phyloP scores from a whole-genome alignment of 192 early-diverging fungal species.

The Chytriomyces hyalinus region DNA sequence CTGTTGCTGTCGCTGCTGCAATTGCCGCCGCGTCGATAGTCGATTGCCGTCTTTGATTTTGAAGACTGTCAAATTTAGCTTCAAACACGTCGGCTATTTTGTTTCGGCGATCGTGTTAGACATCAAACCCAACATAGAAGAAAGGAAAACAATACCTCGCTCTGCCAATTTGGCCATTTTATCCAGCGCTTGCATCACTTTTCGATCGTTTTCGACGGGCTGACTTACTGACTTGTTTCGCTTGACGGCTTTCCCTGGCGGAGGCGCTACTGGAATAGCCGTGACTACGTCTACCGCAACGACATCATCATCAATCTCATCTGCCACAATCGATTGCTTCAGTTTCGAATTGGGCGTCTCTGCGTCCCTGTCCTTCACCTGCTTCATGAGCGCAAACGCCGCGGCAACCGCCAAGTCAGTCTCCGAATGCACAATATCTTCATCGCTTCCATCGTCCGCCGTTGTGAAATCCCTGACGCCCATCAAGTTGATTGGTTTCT shows the following conservation, averaged over 20 bases:
- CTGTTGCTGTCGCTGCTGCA: too few species aligned
- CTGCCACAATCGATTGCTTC: background rate
- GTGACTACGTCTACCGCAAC: background rate
- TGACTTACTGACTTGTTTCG: background rate
- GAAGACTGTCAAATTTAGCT: conserved; percentile 11
- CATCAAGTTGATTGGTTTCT: background rate
- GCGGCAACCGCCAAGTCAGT: conserved; percentile 22
- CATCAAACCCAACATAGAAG: background rate
- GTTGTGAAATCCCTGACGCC: background rate
- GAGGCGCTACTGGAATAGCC: background rate
- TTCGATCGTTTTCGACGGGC: conserved; percentile 1
- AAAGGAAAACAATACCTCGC: background rate
- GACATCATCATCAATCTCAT: background rate
- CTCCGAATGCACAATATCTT: background rate
- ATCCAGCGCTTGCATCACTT: conserved; percentile 1
- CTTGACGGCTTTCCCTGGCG: background rate
- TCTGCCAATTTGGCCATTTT: conserved; percentile 25
- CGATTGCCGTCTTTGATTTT: background rate
- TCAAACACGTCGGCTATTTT: conserved; percentile 6
- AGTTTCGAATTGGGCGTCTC: background rate
- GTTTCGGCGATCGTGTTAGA: background rate
- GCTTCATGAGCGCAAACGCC: conserved; percentile 27
- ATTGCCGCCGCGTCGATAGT: background rate
- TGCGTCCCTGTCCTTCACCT: conserved; percentile 10
- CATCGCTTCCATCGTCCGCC: background rate